These are phyloP conservation scores for Letharia lupina DNA, from an alignment of 495 filamentous ascomycete genomes.

Conservation along the genomic window DNA sequence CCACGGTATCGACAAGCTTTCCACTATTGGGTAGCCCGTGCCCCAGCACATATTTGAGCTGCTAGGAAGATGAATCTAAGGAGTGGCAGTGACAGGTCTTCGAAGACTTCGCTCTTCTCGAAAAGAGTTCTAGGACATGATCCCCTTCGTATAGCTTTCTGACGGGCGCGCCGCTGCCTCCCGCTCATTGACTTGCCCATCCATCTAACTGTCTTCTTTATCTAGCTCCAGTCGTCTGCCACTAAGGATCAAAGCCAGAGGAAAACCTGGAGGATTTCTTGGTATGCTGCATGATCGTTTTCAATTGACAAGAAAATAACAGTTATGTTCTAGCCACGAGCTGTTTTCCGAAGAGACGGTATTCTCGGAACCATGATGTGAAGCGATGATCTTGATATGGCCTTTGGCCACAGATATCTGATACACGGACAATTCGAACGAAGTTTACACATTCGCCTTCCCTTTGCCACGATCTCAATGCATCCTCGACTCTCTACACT, in stretches of 20 bases:
- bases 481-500: background rate
- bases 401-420: conserved; percentile 57
- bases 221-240: background rate
- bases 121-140: background rate
- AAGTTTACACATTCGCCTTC: background rate
- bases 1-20: too few relatives aligned
- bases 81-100: background rate
- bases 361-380: conserved; percentile 80
- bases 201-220: background rate
- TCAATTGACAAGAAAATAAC: too few relatives aligned
- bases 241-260: background rate
- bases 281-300: too few relatives aligned
- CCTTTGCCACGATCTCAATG: background rate
- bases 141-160: background rate
- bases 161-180: background rate
- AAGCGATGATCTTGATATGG: conserved; percentile 77
- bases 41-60: background rate
- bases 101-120: background rate
- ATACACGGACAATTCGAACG: background rate
- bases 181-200: background rate
- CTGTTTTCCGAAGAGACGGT: conserved; percentile 78
- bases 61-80: background rate
- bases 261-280: background rate
- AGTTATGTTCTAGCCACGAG: conserved; percentile 48
- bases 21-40: too few relatives aligned